Evolutionary conservation across 2,329 filamentous ascomycete species (phyloP).

Genomic region (Phialemonium atrogriseum): DNA sequence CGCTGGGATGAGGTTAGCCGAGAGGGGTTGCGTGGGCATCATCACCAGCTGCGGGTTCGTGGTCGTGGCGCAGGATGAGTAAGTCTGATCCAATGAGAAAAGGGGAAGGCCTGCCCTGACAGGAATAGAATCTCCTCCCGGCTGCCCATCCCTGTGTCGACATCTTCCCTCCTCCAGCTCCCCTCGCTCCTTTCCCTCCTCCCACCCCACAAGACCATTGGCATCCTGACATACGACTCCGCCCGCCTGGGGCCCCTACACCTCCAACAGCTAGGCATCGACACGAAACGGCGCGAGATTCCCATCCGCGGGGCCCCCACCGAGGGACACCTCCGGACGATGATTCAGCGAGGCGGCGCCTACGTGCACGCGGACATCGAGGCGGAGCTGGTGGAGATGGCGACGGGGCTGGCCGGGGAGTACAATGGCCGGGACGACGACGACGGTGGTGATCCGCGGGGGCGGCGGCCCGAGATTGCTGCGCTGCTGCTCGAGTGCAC

Average conservation of each 20-base stretch:
- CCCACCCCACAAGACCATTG: conserved; percentile 15
- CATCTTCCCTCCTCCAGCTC: conserved; percentile 25
- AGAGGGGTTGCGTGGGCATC: conserved; percentile 24
- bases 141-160: conserved; percentile 25
- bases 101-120: conserved; percentile 6
- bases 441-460: too few species aligned
- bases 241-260: conserved; percentile 13
- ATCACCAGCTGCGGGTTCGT: conserved; percentile 31
- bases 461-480: conserved; percentile 15
- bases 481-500: conserved; percentile 25
- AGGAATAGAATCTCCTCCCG: conserved; percentile 22
- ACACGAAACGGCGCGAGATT: conserved; percentile 6
- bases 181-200: conserved; percentile 20
- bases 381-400: conserved; percentile 16
- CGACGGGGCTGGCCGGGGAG: conserved; percentile 7
- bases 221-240: conserved; percentile 23
- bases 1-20: conserved; percentile 21
- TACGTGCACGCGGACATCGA: too few species aligned
- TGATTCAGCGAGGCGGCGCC: too few species aligned
- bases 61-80: conserved; percentile 25
- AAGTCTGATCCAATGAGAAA: conserved; percentile 1
- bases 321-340: conserved; percentile 13
- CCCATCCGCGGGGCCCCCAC: conserved; percentile 16
- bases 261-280: conserved; percentile 14
- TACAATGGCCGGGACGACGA: too few species aligned